Evolutionary conservation across 2,329 filamentous ascomycete species (phyloP).

Genomic region (Capronia americana): DNA sequence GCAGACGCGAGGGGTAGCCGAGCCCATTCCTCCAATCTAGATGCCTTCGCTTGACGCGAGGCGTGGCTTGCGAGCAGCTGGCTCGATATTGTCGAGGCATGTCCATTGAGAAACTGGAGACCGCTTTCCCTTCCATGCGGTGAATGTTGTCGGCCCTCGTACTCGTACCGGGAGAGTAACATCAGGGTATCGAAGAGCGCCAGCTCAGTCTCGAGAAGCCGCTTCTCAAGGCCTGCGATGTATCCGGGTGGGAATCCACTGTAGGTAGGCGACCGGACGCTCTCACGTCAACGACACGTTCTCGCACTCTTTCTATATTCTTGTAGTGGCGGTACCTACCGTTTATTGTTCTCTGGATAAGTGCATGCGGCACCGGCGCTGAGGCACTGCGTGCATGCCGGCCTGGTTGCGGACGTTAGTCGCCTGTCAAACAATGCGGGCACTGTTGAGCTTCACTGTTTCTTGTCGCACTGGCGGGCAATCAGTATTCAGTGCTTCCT

Average conservation of each 20-base stretch:
- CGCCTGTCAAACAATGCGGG: background rate
- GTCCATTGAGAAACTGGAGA: background rate
- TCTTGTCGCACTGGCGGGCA: constrained; percentile 5
- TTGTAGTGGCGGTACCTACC: constrained; percentile 32
- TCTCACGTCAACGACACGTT: background rate
- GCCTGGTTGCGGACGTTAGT: background rate
- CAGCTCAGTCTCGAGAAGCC: constrained; percentile 44
- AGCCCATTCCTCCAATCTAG: constrained; percentile 22
- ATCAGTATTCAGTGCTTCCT: background rate
- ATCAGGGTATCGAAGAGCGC: constrained; percentile 40
- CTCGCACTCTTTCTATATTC: background rate
- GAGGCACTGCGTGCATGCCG: constrained; percentile 25
- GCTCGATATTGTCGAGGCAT: background rate
- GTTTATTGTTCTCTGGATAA: constrained; percentile 42
- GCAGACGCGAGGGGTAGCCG: constrained; percentile 12
- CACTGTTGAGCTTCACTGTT: background rate
- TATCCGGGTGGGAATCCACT: constrained; percentile 48
- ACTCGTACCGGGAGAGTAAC: constrained; percentile 8
- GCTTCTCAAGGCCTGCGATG: constrained; percentile 49
- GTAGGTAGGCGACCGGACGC: background rate
- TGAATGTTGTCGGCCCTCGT: background rate
- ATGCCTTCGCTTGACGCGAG: constrained; percentile 16
- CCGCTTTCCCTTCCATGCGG: background rate
- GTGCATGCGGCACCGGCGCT: constrained; percentile 34
- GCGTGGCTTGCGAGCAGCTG: constrained; percentile 8